These are phyloP conservation scores for Secale cereale DNA, from an alignment of 176 grass and related monocot genomes.

Conservation along the genomic window DNA sequence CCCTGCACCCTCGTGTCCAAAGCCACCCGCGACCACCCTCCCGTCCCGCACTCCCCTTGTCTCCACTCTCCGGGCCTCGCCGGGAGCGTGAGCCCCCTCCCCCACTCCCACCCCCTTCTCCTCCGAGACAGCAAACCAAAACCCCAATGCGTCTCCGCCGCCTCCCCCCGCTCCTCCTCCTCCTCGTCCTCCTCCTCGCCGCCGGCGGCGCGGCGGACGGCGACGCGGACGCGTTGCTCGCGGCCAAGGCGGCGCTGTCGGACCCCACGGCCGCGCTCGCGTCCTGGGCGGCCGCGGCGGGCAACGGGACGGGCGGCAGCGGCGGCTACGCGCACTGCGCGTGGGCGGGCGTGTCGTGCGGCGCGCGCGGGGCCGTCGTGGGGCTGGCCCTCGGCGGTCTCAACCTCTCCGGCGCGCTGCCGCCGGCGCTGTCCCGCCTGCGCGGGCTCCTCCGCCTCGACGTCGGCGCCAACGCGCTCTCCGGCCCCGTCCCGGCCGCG, in stretches of 20 bases:
- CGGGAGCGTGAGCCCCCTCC: slow-evolving; percentile 18
- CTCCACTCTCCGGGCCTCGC: slow-evolving; percentile 28
- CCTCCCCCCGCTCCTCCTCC: slow-evolving; percentile 15
- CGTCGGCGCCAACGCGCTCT: slow-evolving; percentile 51
- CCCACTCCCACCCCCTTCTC: background rate
- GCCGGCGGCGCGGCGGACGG: slow-evolving; percentile 16
- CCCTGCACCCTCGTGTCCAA: background rate
- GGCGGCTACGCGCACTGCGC: slow-evolving; percentile 30
- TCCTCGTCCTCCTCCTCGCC: background rate
- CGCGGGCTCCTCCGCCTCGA: slow-evolving; percentile 47
- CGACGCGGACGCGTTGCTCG: slow-evolving; percentile 51
- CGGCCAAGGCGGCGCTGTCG: slow-evolving; percentile 55
- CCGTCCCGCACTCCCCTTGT: background rate
- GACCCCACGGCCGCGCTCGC: slow-evolving; percentile 59
- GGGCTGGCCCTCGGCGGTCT: slow-evolving; percentile 50
- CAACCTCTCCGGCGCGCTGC: slow-evolving; percentile 70
- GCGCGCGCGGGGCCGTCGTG: slow-evolving; percentile 25
- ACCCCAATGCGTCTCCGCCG: slow-evolving; percentile 27
- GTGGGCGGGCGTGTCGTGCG: slow-evolving; percentile 67
- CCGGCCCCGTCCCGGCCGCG: slow-evolving; percentile 47
- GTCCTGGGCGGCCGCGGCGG: slow-evolving; percentile 26
- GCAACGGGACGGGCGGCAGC: background rate
- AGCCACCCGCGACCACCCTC: background rate
- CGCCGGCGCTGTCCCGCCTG: slow-evolving; percentile 41
- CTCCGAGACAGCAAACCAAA: background rate